phyloP scores from a whole-genome alignment of 1,284 basidiomycete species.

The Sporisorium reilianum region DNA sequence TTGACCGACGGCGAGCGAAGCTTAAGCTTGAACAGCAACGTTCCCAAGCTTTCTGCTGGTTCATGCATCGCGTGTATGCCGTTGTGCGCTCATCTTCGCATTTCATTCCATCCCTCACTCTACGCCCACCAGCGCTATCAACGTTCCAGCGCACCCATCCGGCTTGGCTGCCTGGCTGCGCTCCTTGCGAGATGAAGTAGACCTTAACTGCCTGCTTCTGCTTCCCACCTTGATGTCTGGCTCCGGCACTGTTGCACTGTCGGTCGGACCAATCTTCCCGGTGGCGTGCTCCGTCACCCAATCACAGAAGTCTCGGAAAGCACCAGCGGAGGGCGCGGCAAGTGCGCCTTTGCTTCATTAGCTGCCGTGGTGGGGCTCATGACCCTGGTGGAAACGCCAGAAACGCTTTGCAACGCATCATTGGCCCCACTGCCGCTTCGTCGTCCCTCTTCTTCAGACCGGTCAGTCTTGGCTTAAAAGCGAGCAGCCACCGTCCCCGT shows the following conservation, averaged over 20 bases:
- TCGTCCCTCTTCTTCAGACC: background rate
- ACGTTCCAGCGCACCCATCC: background rate
- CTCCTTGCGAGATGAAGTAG: conserved; percentile 25
- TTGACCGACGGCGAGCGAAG: conserved; percentile 11
- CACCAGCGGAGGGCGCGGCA: conserved; percentile 16
- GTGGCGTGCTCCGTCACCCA: conserved; percentile 4
- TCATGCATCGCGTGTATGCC: too few species aligned
- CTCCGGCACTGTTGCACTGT: conserved; percentile 3
- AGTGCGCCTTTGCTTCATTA: conserved; percentile 8
- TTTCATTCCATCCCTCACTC: conserved; percentile 8
- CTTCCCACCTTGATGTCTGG: background rate
- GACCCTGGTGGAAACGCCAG: conserved; percentile 20
- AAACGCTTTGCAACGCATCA: background rate
- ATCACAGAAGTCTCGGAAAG: background rate
- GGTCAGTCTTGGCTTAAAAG: conserved; percentile 14
- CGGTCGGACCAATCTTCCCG: background rate
- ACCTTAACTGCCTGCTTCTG: conserved; percentile 11
- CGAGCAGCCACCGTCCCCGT: background rate
- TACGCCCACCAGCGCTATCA: conserved; percentile 17
- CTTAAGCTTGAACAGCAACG: conserved; percentile 3
- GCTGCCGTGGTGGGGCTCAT: conserved; percentile 21
- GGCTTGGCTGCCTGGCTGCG: background rate
- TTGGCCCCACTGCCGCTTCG: background rate
- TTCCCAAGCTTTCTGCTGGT: conserved; percentile 9
- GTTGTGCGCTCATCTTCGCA: conserved; percentile 4